Evolutionary conservation across 2,329 filamentous ascomycete species (phyloP).

Genomic region (Fusarium subglutinans): DNA sequence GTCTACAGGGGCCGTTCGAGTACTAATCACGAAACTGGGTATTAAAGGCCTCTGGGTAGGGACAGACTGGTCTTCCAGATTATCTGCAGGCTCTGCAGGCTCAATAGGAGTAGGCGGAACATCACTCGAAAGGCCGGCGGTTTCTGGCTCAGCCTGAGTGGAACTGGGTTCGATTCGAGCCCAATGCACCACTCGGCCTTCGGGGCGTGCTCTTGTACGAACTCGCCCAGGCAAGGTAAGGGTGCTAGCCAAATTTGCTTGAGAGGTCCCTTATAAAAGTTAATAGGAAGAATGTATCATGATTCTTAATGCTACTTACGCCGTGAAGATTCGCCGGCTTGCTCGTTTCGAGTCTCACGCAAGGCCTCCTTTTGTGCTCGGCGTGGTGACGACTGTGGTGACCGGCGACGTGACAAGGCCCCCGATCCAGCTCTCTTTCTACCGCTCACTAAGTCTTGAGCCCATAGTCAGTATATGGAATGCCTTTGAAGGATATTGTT

Average conservation of each 20-base stretch:
- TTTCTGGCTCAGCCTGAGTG: background rate
- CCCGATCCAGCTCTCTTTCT: background rate
- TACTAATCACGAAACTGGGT: conserved; percentile 22
- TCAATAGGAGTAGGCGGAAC: background rate
- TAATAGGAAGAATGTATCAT: background rate
- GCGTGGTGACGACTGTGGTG: background rate
- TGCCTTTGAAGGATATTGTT: no score
- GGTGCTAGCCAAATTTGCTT: conserved; percentile 3
- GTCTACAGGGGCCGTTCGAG: background rate
- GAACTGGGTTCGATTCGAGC: background rate
- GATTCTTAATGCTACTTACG: background rate
- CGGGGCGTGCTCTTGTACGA: background rate
- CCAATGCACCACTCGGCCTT: background rate
- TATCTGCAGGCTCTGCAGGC: background rate
- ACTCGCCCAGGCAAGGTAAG: background rate
- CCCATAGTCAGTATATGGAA: background rate
- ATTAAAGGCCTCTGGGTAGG: background rate
- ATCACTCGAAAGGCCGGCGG: background rate
- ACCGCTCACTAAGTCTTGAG: background rate
- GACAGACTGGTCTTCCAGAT: background rate
- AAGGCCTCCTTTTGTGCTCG: background rate
- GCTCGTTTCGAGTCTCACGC: background rate
- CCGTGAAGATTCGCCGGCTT: background rate
- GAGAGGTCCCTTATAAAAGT: background rate
- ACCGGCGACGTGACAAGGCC: background rate